Base-by-base conservation (phyloP, 768 basidiomycete species). In the Cystobasidium tubakii region DNA sequence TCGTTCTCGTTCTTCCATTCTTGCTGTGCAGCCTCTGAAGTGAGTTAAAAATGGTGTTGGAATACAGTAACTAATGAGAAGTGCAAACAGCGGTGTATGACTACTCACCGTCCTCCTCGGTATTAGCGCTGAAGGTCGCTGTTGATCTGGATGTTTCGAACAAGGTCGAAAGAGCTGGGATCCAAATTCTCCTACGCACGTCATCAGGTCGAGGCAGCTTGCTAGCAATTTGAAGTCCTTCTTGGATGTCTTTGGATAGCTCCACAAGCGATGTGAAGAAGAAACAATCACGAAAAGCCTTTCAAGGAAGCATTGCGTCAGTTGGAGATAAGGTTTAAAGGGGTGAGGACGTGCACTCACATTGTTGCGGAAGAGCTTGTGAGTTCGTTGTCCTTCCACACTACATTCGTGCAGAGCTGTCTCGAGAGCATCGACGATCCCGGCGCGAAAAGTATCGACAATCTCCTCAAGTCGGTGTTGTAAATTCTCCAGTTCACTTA, bases 261-360 rank as follows among this genome's bases (percentile, higher is more conserved):
- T 71, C 69, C 10, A 71, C 34, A 2, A 71, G 55, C 7, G 69
- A 71, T 13, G 69, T 71, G 21, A 71, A 57, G 55, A 71, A 71
- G 42, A 71, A 60, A 34, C 54, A 55, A 27, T 71, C 69, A 10
- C 36, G 23, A 31, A 57, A 71, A 19, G 69, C 42, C 36, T 71
- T 3, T 13, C 15, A 25, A 27, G 27, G 6, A n/a, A n/a, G n/a
- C n/a, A n/a, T n/a, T n/a, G n/a, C n/a, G n/a, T n/a, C n/a, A n/a
- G n/a, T n/a, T n/a, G n/a, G n/a, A n/a, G n/a, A n/a, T n/a, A n/a
- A n/a, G n/a, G n/a, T n/a, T n/a, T n/a, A n/a, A n/a, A n/a, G n/a
- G n/a, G n/a, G n/a, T n/a, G n/a, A n/a, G n/a, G n/a, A n/a, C n/a
- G n/a, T n/a, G 33, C 21, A 65, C 63, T 34, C 7, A 65, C 63